phyloP scores from a whole-genome alignment of 1,284 basidiomycete species.

The Termitomyces sp. region DNA sequence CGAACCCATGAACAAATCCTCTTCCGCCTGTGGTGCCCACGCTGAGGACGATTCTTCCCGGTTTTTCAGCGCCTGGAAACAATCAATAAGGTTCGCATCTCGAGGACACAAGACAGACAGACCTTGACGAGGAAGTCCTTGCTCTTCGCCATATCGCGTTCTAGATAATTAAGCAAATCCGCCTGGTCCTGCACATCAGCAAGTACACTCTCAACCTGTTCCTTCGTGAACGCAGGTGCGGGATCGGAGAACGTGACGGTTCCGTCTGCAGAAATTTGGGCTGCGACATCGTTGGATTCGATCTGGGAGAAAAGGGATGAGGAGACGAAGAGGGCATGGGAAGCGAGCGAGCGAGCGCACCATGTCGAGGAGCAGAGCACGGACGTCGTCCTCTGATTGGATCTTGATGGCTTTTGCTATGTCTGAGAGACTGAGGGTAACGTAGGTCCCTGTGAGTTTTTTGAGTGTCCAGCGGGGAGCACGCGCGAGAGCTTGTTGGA shows the following conservation, averaged over 20 bases:
- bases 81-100: not conserved
- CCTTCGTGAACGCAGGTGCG: constrained; percentile 54
- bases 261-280: constrained; percentile 56
- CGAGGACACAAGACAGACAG: not conserved
- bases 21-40: constrained; percentile 1
- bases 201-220: constrained; percentile 63
- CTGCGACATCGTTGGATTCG: constrained; percentile 61
- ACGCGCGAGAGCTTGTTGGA: constrained; percentile 58
- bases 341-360: constrained; percentile 35
- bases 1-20: not conserved
- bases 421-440: constrained; percentile 66
- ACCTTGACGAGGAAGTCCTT: constrained; percentile 69
- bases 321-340: not conserved
- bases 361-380: constrained; percentile 63
- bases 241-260: constrained; percentile 71
- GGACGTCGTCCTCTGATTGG: constrained; percentile 49
- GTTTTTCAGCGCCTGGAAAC: constrained; percentile 1
- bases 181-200: constrained; percentile 55
- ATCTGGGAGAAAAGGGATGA: constrained; percentile 42
- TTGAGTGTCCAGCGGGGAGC: constrained; percentile 72
- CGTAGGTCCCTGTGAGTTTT: constrained; percentile 73
- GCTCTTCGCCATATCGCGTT: constrained; percentile 54
- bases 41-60: not conserved
- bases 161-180: constrained; percentile 44
- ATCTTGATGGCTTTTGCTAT: constrained; percentile 62